Conservation (phyloP, 805 yeast genomes). For the Vanderwaltozyma verrucispora region DNA sequence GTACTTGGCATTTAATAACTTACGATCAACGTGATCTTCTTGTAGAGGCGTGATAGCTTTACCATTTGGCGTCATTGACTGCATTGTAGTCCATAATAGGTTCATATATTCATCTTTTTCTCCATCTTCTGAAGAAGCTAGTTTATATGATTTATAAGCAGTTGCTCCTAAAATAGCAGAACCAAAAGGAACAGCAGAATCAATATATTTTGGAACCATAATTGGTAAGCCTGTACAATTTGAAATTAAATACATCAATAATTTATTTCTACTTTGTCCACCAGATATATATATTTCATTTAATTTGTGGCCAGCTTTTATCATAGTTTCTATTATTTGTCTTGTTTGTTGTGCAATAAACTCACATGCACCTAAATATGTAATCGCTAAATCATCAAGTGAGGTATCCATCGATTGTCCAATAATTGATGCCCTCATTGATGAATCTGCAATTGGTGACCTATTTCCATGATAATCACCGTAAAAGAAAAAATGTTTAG, state of each 20-base stretch:
- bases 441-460: constrained; percentile 94
- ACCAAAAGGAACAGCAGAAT: constrained; percentile 95
- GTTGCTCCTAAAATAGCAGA: constrained; percentile 91
- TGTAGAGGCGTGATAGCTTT: constrained; percentile 61
- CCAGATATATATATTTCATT: constrained; percentile 82
- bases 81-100: constrained; percentile 87
- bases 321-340: constrained; percentile 85
- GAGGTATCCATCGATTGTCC: constrained; percentile 91
- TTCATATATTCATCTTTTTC: constrained; percentile 19
- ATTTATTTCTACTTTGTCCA: constrained; percentile 90
- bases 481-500: constrained; percentile 79
- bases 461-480: constrained; percentile 97
- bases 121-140: no score
- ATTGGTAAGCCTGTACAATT: constrained; percentile 90
- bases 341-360: constrained; percentile 96
- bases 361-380: constrained; percentile 90
- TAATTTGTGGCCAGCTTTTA: constrained; percentile 65
- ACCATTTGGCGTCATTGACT: constrained; percentile 73
- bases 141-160: constrained; percentile 61
- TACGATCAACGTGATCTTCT: constrained; percentile 50
- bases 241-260: constrained; percentile 81
- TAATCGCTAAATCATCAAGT: constrained; percentile 72
- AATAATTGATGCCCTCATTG: constrained; percentile 83
- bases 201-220: constrained; percentile 87
- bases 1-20: constrained; percentile 68